A percentile compares a stretch with the other conserved stretches of the same genome.
These are phyloP conservation scores for Fusarium nygamai DNA, from an alignment of 2,329 filamentous ascomycete genomes.

Conservation along the genomic window DNA sequence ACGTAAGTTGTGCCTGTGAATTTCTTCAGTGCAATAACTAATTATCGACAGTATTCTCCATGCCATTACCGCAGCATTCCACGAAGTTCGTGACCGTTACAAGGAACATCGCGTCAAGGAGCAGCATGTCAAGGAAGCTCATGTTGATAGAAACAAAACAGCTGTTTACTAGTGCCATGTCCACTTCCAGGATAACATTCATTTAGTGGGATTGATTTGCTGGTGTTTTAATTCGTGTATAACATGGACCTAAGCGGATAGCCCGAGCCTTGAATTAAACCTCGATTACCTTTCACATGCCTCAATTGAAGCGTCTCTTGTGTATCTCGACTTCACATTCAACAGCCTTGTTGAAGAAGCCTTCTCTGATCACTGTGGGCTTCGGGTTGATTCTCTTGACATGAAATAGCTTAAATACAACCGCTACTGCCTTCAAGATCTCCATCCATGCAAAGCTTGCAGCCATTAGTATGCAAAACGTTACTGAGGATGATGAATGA, in stretches of 20 bases:
- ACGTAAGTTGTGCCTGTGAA: background rate
- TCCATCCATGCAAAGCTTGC: background rate
- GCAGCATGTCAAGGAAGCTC: background rate
- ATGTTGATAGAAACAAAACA: background rate
- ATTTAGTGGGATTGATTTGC: background rate
- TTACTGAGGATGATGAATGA: accelerated
- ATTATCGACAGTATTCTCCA: background rate
- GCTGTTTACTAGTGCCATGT: background rate
- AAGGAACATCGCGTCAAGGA: background rate
- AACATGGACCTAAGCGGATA: background rate
- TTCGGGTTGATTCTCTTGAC: background rate
- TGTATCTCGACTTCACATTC: background rate
- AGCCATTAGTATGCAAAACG: background rate
- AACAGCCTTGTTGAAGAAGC: background rate
- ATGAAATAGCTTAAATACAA: background rate
- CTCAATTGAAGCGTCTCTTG: background rate
- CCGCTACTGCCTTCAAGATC: background rate
- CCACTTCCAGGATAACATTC: too few relatives aligned
- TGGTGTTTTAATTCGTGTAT: too few relatives aligned
- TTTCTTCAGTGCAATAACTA: background rate
- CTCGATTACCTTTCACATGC: background rate
- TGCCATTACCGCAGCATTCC: slow-evolving; percentile 12
- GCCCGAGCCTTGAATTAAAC: background rate
- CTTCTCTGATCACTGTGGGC: background rate
- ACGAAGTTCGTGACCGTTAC: slow-evolving; percentile 5